phyloP scores from a whole-genome alignment of 805 yeast genomes.

The Yamadazyma tumulicola region DNA sequence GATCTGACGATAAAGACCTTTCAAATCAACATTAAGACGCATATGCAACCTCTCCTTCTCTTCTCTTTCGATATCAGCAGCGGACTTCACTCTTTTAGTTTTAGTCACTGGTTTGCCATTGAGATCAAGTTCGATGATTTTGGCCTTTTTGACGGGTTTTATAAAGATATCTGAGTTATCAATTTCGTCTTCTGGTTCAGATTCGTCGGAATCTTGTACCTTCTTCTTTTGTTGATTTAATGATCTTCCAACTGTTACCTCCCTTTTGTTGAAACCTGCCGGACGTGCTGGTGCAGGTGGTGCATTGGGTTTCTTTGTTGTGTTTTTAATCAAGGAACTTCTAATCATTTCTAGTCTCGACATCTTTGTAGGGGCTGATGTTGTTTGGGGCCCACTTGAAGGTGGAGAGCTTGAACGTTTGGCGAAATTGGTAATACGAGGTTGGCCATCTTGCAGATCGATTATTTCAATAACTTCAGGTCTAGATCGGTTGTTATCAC shows the following conservation, averaged over 20 bases:
- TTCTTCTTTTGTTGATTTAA: conserved; percentile 28
- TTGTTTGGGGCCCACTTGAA: conserved; percentile 3
- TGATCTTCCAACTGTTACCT: conserved; percentile 33
- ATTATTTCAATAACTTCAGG: conserved; percentile 4
- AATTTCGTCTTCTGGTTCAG: conserved; percentile 18
- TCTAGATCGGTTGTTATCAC: conserved; percentile 10
- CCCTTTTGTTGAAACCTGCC: conserved; percentile 44
- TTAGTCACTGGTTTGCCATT: conserved; percentile 37
- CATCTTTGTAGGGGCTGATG: conserved; percentile 3
- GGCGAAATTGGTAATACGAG: conserved; percentile 4
- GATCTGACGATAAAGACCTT: conserved; percentile 66
- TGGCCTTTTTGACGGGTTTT: conserved; percentile 13
- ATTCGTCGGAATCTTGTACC: conserved; percentile 1
- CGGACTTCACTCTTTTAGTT: conserved; percentile 20
- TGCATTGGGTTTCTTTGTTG: conserved; percentile 28
- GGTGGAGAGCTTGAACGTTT: not conserved
- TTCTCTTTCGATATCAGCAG: conserved; percentile 34
- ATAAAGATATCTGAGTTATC: conserved; percentile 35
- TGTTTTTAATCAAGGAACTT: conserved; percentile 12
- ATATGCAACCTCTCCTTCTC: conserved; percentile 77
- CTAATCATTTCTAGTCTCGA: conserved; percentile 12
- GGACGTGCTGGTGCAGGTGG: conserved; percentile 45
- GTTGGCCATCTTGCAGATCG: conserved; percentile 5
- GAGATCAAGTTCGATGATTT: conserved; percentile 41
- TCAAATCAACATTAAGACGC: conserved; percentile 73